Evolutionary conservation across 2,329 filamentous ascomycete species (phyloP), one percentile per base, ranked within the genome.

Genomic region (Fusarium paranaense): DNA sequence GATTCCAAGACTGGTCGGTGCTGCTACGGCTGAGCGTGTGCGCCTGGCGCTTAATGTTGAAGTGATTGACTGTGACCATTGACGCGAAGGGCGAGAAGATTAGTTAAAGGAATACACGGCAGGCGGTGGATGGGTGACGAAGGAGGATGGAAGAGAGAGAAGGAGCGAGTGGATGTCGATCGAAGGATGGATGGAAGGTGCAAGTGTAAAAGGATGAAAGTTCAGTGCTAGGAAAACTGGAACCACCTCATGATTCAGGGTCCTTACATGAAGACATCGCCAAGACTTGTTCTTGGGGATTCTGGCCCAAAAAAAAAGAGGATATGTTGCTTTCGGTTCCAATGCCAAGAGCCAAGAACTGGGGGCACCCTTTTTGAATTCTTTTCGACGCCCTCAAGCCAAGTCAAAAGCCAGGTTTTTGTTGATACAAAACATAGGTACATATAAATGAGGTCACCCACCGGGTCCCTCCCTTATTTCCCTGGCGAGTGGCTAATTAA

Each of bases 21-120:
- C 81, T 80, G 38, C 82, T 79, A 65, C 86, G 83, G 60, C 85
- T 84, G 50, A 86, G 76, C 25, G 72, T 80, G 68, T 85, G 84
- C 67, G 87, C 87, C 66, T 82, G 79, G 68, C 83, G 82, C 81
- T 85, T 88, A 71, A 85, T 83, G 62, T 80, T 81, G 74, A 82
- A 85, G 47, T 82, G 79, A 73, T 88, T 88, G 82, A 87, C 86
- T 88, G 45, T 58, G 9, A 54, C 57, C 57, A 62, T 66, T 50
- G 32, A 20, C 35, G 47, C 45, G 32, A 16, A 64, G 64, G 25
- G 40, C 69, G 20, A 62, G 14, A 52, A 56, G 35, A 58, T 58
- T 62, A 60, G 45, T 47, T 30, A 22, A 5, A 9, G 50, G 7
- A 61, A 45, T 3, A 38, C 13, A 40, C 20, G 35, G 10, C 2